These are phyloP conservation scores for Rhizophagus clarus DNA, from an alignment of 192 early-diverging fungal genomes.

Conservation along the genomic window DNA sequence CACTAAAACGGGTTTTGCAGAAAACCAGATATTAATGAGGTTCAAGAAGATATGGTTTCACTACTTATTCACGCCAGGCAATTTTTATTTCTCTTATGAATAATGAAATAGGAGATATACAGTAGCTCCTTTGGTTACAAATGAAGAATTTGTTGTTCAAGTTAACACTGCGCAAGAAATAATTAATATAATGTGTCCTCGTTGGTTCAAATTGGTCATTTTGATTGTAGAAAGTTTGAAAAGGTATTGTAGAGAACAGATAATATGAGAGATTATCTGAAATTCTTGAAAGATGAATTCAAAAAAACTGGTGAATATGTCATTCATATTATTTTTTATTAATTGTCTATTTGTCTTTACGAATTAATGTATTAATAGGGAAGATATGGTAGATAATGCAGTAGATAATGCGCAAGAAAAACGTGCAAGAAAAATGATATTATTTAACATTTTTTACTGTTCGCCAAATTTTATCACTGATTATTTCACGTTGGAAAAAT, in stretches of 20 bases:
- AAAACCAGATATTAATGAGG: slow-evolving; percentile 30
- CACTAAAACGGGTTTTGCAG: slow-evolving; percentile 34
- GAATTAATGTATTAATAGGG: not conserved
- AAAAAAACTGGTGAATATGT: not conserved
- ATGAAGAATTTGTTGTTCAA: slow-evolving; percentile 26
- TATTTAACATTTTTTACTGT: slow-evolving; percentile 27
- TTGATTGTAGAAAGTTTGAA: slow-evolving; percentile 28
- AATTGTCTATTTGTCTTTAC: not conserved
- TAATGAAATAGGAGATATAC: not conserved
- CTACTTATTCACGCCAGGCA: slow-evolving; percentile 30
- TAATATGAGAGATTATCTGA: slow-evolving; percentile 6
- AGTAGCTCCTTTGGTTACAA: not conserved
- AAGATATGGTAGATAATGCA: too few species aligned
- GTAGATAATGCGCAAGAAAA: not conserved
- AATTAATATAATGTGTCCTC: slow-evolving; percentile 6
- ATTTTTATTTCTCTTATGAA: slow-evolving; percentile 15
- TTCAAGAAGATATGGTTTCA: slow-evolving; percentile 28
- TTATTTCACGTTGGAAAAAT: slow-evolving; percentile 21
- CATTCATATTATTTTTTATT: not conserved
- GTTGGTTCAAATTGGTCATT: slow-evolving; percentile 32
- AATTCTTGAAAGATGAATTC: slow-evolving; percentile 13
- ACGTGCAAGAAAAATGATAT: too few species aligned
- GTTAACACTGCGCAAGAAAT: slow-evolving; percentile 32
- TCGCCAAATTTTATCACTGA: slow-evolving; percentile 29
- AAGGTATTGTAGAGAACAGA: not conserved